These are phyloP conservation scores for Puccinia polysora DNA, from an alignment of 1,284 basidiomycete species.

Conservation along the genomic window DNA sequence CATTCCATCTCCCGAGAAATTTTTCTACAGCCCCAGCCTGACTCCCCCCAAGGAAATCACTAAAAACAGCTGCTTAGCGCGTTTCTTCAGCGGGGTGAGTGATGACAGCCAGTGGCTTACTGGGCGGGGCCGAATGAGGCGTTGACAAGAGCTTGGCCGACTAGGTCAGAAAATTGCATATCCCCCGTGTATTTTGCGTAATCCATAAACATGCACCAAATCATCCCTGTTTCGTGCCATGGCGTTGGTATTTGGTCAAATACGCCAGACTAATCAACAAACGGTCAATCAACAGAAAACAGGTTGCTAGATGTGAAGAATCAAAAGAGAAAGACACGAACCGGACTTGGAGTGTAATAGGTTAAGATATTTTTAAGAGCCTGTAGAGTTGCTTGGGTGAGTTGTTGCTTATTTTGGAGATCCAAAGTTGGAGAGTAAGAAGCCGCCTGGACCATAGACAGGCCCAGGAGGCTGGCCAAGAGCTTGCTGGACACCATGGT, in stretches of 20 bases:
- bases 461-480: neutral
- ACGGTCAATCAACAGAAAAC: neutral
- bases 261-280: neutral
- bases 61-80: neutral
- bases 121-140: slow-evolving; percentile 13
- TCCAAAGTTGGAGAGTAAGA: slow-evolving; percentile 12
- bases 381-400: neutral
- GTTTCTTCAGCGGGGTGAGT: neutral
- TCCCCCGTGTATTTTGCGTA: slow-evolving; percentile 38
- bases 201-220: slow-evolving; percentile 30
- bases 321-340: neutral
- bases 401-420: neutral
- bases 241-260: slow-evolving; percentile 20
- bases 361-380: slow-evolving; percentile 11
- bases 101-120: neutral
- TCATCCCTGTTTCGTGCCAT: slow-evolving; percentile 43
- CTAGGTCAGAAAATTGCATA: slow-evolving; percentile 8
- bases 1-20: slow-evolving; percentile 31
- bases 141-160: slow-evolving; percentile 21
- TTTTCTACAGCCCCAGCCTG: slow-evolving; percentile 1
- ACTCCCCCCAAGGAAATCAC: slow-evolving; percentile 31
- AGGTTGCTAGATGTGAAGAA: neutral
- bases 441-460: slow-evolving; percentile 9
- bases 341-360: slow-evolving; percentile 7
- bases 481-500: no score